Percentiles rank a stretch among this genome's conserved stretches.
Evolutionary conservation across 331 rosid species (phyloP).

Genomic region (Pyrus hybrid): DNA sequence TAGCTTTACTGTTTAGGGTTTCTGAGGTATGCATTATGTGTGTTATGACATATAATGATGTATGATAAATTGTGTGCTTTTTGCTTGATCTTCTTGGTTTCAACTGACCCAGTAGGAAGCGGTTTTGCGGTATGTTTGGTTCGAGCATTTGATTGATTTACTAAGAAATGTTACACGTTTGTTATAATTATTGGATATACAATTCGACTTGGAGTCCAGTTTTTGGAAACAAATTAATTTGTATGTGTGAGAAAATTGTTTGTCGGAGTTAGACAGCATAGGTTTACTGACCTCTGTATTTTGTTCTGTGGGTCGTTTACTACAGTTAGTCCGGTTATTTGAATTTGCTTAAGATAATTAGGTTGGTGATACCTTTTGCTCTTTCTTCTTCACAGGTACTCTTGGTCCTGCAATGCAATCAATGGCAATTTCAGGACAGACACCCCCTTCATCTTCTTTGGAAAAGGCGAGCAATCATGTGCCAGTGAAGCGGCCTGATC

Average conservation of each 20-base stretch:
- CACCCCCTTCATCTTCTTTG: background rate
- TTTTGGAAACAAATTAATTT: too few species aligned
- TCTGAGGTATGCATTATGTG: background rate
- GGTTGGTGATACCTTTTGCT: background rate
- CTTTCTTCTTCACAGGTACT: constrained; percentile 13
- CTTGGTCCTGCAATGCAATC: constrained; percentile 11
- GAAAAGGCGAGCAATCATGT: constrained; percentile 9
- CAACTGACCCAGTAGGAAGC: background rate
- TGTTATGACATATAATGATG: background rate
- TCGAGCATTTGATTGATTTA: background rate
- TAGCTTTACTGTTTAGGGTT: background rate
- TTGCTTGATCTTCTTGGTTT: background rate
- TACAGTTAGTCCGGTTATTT: background rate
- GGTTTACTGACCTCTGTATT: background rate
- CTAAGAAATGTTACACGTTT: background rate
- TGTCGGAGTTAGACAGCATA: too few species aligned
- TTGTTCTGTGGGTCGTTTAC: background rate
- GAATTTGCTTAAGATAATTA: background rate
- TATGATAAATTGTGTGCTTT: background rate
- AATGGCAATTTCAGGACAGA: constrained; percentile 4
- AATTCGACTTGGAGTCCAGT: background rate
- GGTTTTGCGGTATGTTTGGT: background rate
- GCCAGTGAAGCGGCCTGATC: constrained; percentile 60
- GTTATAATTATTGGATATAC: background rate
- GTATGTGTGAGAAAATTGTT: too few species aligned